These are phyloP conservation scores for Themeda triandra DNA, from an alignment of 176 grass and related monocot species.

Conservation along the genomic window DNA sequence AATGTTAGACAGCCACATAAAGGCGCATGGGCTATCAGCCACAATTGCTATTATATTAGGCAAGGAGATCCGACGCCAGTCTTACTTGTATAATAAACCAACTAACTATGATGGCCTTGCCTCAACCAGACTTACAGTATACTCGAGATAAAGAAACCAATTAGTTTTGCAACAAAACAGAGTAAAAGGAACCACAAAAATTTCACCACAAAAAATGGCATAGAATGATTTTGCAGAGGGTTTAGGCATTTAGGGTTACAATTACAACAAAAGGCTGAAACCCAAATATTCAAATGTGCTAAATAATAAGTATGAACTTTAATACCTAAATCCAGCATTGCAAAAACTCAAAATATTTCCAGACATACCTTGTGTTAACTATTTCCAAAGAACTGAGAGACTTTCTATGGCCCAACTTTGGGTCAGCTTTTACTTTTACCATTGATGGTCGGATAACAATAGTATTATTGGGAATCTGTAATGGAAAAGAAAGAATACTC, in stretches of 20 bases:
- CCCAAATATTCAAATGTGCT: neutral
- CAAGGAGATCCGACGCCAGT: no score
- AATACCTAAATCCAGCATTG: neutral
- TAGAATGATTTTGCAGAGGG: neutral
- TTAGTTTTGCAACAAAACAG: neutral
- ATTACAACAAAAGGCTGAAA: neutral
- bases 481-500: conserved; percentile 11
- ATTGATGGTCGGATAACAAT: conserved; percentile 59
- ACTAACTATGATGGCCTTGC: neutral
- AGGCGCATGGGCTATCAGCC: no score
- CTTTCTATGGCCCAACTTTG: conserved; percentile 17
- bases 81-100: neutral
- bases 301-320: neutral
- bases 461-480: conserved; percentile 53
- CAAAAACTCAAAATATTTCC: neutral
- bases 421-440: conserved; percentile 57
- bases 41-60: no score
- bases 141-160: neutral
- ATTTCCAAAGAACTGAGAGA: conserved; percentile 68
- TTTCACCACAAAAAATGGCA: neutral
- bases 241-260: neutral
- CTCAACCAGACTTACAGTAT: neutral
- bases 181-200: neutral
- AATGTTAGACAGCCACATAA: neutral
- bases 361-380: conserved; percentile 53